Percentiles rank a stretch among this genome's conserved stretches.
Conservation (phyloP, 1,284 basidiomycete species). For the Puccinia coronata region DNA sequence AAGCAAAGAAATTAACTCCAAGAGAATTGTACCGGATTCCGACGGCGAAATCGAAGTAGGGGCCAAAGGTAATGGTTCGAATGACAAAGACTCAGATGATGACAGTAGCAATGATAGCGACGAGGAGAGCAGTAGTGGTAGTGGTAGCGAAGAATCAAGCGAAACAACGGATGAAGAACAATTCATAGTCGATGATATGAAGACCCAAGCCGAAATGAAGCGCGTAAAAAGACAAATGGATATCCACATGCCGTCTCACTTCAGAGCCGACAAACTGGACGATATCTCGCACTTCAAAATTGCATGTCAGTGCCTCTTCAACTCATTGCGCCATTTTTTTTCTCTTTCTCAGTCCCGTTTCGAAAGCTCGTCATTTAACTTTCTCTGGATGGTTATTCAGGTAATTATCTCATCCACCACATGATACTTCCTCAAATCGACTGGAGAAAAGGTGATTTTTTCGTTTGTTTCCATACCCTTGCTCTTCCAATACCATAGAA, state of each 20-base stretch:
- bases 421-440: constrained; percentile 37
- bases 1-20: constrained; percentile 32
- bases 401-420: constrained; percentile 26
- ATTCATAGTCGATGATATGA: constrained; percentile 43
- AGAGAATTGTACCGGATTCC: constrained; percentile 43
- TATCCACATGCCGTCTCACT: constrained; percentile 8
- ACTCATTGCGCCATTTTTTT: background rate
- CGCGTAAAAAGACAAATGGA: constrained; percentile 17
- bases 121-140: background rate
- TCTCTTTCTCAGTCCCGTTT: background rate
- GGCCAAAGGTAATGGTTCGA: background rate
- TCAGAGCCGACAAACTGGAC: background rate
- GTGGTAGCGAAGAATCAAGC: constrained; percentile 7
- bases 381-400: background rate
- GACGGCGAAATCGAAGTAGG: constrained; percentile 7
- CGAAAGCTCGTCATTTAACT: background rate
- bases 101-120: constrained; percentile 1
- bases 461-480: background rate
- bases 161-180: constrained; percentile 43
- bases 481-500: background rate
- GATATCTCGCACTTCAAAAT: constrained; percentile 29
- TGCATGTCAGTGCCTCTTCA: constrained; percentile 30
- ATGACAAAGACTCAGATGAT: background rate
- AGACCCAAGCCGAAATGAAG: background rate
- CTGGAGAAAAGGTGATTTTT: constrained; percentile 31